phyloP scores from a whole-genome alignment of 2,329 filamentous ascomycete genomes.

The Colletotrichum sp. region DNA sequence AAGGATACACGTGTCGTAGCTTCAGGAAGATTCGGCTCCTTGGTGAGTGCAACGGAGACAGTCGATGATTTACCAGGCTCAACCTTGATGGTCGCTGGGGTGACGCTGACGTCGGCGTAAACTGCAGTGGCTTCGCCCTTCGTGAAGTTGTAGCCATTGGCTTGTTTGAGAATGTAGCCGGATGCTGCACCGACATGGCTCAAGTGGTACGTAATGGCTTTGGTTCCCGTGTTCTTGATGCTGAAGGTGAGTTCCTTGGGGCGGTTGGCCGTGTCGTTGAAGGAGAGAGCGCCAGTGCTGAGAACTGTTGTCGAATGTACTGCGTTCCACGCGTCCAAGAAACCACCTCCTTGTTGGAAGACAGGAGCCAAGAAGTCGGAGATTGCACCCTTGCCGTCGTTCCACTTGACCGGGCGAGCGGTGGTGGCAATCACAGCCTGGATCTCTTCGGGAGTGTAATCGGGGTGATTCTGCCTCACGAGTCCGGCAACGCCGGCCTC shows the following conservation, averaged over 20 bases:
- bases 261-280: slow-evolving; percentile 45
- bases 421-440: slow-evolving; percentile 28
- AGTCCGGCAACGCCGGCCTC: slow-evolving; percentile 41
- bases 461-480: slow-evolving; percentile 20
- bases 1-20: slow-evolving; percentile 28
- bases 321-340: slow-evolving; percentile 40
- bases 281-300: slow-evolving; percentile 35
- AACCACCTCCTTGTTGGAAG: slow-evolving; percentile 42
- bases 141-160: neutral
- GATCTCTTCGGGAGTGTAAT: slow-evolving; percentile 22
- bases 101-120: neutral
- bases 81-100: slow-evolving; percentile 18
- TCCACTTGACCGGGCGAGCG: slow-evolving; percentile 25
- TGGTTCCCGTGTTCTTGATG: slow-evolving; percentile 38
- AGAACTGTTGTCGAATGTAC: slow-evolving; percentile 36
- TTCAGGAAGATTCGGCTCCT: neutral
- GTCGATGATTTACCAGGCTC: slow-evolving; percentile 13
- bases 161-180: slow-evolving; percentile 32
- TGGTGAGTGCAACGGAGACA: slow-evolving; percentile 24
- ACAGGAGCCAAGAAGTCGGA: slow-evolving; percentile 29
- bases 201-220: slow-evolving; percentile 35
- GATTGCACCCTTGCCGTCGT: slow-evolving; percentile 9
- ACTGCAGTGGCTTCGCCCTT: neutral
- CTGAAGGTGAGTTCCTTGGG: slow-evolving; percentile 32
- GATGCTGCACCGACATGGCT: slow-evolving; percentile 30